Conservation (phyloP, 345 rosid genomes). For the Mercurialis annua region DNA sequence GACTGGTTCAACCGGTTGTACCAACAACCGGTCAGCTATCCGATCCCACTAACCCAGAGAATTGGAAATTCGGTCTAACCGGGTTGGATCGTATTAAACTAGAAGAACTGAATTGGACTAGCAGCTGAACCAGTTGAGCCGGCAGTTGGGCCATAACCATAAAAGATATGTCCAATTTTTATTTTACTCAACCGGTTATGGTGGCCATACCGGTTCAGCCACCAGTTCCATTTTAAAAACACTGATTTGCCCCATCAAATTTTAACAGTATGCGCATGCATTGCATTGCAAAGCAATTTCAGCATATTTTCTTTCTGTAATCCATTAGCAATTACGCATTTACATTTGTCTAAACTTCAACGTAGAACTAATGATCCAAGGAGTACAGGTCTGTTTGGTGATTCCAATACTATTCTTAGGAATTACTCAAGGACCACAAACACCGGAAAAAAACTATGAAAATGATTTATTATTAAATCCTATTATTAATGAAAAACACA, state of each 20-base stretch:
- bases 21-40: too few species aligned
- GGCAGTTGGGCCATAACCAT: too few species aligned
- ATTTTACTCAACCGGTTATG: too few species aligned
- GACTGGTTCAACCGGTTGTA: background rate
- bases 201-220: too few species aligned
- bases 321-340: background rate
- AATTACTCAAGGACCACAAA: conserved; percentile 14
- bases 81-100: too few species aligned
- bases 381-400: background rate
- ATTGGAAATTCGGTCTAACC: too few species aligned
- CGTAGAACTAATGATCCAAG: background rate
- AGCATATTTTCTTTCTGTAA: too few species aligned
- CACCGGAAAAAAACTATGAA: background rate
- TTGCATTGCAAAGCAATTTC: background rate
- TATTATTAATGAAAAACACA: background rate
- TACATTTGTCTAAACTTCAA: background rate
- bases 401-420: background rate
- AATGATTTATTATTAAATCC: background rate
- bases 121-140: too few species aligned
- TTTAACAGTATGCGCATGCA: background rate
- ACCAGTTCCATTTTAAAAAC: too few species aligned
- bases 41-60: too few species aligned
- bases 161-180: too few species aligned
- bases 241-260: background rate
- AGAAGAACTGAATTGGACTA: too few species aligned